Base-by-base conservation (phyloP, 2,329 filamentous ascomycete genomes). In the Botrytis elliptica region DNA sequence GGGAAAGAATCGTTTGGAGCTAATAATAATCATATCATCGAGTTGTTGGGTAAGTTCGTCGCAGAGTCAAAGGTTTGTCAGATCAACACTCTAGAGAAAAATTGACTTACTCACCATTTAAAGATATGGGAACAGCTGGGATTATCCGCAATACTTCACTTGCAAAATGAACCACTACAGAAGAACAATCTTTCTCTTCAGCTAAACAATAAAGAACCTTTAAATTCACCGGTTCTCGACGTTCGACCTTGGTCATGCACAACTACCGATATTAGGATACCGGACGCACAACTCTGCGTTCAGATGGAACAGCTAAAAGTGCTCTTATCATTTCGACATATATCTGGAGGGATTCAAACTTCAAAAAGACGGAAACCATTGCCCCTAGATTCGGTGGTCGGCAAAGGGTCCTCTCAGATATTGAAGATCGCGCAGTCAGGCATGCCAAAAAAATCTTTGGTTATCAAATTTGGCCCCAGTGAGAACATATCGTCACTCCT, bases 51-150 rank as follows among this genome's bases (percentile, higher is more conserved):
- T 9, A 57, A 73, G 52, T 74, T 55, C 18, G 49, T 80, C 55
- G 74, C 74, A 64, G 75, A 78, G 73, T 75, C 74, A 46, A 70
- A 78, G 67, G 79, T 80, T 60, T 10, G 71, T 49, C 29, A 75
- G 70, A 71, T 16, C 42, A 14, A 59, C 25, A 14, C 8, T n/a
- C 25, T 22, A 14, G 3, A 14, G 4, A 29, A 29, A 55, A 42
- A 2, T 25, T 44, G 52, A 16, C 71, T 36, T 70, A 20, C 71
- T 76, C 49, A 79, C 49, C 64, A 60, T 63, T 29, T 14, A 10
- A 69, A 80, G 79, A 67, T 79, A 70, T 80, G 79, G 79, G 69
- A 72, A 69, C 76, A 77, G 29, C 72, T 80, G 12, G 76, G 70
- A 36, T 64, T 81, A 16, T 78, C 75, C 22, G 60, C 76, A 4